phyloP scores from a whole-genome alignment of 305 asterid genomes.

The Fraxinus paxiana region DNA sequence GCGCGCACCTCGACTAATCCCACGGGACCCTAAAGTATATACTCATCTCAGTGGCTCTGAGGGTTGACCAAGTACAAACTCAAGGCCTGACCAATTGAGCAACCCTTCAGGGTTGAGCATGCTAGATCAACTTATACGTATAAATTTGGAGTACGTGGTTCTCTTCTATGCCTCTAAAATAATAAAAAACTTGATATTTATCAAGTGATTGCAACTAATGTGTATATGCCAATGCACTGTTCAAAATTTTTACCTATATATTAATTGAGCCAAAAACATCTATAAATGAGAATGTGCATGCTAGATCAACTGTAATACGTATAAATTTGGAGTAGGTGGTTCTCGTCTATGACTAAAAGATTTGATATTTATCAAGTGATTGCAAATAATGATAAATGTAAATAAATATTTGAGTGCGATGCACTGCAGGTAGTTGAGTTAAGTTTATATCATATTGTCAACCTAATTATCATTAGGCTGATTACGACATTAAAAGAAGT shows the following conservation, averaged over 20 bases:
- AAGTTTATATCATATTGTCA: neutral
- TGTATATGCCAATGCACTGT: neutral
- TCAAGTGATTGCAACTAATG: too few relatives aligned
- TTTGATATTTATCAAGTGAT: neutral
- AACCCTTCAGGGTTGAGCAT: neutral
- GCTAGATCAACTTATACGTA: neutral
- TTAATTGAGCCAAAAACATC: neutral
- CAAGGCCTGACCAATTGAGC: too few relatives aligned
- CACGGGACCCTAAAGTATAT: too few relatives aligned
- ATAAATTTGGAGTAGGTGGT: neutral
- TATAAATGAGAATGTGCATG: neutral
- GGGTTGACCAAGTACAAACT: too few relatives aligned
- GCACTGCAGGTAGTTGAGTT: neutral
- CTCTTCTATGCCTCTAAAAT: neutral
- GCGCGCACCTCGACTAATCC: too few relatives aligned
- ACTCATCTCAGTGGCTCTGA: too few relatives aligned
- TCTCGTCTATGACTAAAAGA: neutral
- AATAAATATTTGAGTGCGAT: neutral
- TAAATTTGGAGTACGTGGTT: neutral
- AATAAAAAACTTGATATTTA: neutral
- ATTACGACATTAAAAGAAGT: neutral
- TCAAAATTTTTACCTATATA: neutral
- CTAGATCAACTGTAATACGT: neutral
- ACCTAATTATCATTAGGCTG: neutral
- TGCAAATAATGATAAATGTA: neutral